Base-by-base conservation (phyloP, 2,329 filamentous ascomycete species). In the Colletotrichum tabaci region DNA sequence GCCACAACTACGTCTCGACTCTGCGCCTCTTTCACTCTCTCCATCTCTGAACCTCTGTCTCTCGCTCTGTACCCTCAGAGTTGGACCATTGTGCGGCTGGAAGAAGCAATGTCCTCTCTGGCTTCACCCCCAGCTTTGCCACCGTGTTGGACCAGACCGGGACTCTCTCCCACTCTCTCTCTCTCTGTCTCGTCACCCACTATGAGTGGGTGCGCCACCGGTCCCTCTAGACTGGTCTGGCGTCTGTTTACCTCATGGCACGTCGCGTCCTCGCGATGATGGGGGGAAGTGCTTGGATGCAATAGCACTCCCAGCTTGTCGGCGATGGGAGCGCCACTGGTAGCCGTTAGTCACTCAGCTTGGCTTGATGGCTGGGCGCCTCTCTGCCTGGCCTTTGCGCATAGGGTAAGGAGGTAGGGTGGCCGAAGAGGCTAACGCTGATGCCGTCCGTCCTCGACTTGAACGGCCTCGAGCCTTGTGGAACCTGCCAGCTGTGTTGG, bases 341-440 rank as follows among this genome's bases (percentile, higher is more conserved):
- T 30, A 40, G 44, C 40, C 44, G 8, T 26, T 57, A 42, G 21
- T 38, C 35, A 18, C 62, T 71, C 64, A 63, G 64, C 64, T 62
- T 57, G 58, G 64, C 68, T 63, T 71, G 65, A 62, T 67, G 64
- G 64, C 64, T 71, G 68, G 56, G 57, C 64, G 68, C 38, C 30
- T 57, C 30, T 57, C 26, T 16, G 50, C 62, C 21, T 62, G 26
- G 46, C 23, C 50, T 46, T 38, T 50, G 56, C 57, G 52, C 44
- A 18, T 38, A 26, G 26, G 26, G 26, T 26, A 26, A 3, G 23
- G 42, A 3, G 10, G 35, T 42, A 46, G 18, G 23, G 30, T 58
- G 30, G 47, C 21, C 56, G 4, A 26, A 26, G 26, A 16, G 38
- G n/a, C 53, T 49, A 49, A 26, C 47, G 55, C 49, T 55, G 56